Conservation (phyloP, 129 eudicot species). For the Glebionis coronaria region DNA sequence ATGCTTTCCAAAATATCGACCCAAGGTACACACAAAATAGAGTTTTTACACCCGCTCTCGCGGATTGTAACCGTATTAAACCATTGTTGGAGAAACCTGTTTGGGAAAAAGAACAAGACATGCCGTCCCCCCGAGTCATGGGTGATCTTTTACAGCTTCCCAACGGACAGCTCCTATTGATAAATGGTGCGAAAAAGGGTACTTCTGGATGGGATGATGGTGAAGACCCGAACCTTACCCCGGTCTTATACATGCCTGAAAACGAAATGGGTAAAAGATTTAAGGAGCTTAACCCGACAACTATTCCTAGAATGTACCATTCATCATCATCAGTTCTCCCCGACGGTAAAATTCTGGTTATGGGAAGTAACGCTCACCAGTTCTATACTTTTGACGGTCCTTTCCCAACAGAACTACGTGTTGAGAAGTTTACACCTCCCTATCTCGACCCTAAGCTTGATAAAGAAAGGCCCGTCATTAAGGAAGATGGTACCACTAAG, state of each 20-base stretch:
- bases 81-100: constrained; percentile 7
- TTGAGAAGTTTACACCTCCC: constrained; percentile 71
- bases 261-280: constrained; percentile 50
- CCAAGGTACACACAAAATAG: constrained; percentile 24
- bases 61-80: constrained; percentile 58
- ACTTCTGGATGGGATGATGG: constrained; percentile 74
- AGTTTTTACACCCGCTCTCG: constrained; percentile 44
- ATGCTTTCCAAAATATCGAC: constrained; percentile 46
- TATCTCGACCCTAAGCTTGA: constrained; percentile 46
- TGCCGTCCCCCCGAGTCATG: constrained; percentile 71
- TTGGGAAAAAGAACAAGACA: constrained; percentile 74
- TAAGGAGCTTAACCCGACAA: constrained; percentile 34
- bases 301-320: constrained; percentile 77
- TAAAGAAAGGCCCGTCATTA: constrained; percentile 27
- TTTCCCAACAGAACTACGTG: constrained; percentile 63
- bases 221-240: constrained; percentile 51
- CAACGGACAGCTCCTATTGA: constrained; percentile 50
- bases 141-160: constrained; percentile 75
- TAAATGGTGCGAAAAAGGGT: constrained; percentile 74
- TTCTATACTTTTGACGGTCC: constrained; percentile 34
- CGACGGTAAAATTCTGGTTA: constrained; percentile 54
- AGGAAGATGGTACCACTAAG: constrained; percentile 20
- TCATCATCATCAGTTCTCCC: constrained; percentile 51
- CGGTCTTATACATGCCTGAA: constrained; percentile 51
- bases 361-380: constrained; percentile 62